Base-by-base conservation (phyloP, 495 filamentous ascomycete species). In the Bacidia gigantensis region DNA sequence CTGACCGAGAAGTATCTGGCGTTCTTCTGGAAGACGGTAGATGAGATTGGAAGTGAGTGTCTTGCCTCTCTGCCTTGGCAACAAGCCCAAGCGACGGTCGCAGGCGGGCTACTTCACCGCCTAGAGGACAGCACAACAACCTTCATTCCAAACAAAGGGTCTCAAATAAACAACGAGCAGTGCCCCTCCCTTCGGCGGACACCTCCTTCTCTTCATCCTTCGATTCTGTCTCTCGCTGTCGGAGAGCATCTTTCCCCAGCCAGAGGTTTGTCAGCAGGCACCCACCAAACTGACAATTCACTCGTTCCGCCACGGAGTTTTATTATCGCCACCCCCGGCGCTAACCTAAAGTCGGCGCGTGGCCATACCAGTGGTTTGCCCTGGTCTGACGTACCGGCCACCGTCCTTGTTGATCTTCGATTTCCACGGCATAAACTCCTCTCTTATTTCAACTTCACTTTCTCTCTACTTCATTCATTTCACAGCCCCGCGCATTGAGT, bases 241-340 rank as follows among this genome's bases (percentile, higher is more conserved):
- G 38, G 45, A 29, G 25, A 52, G 23, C 17, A 12, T 49, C 50
- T 40, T 40, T 49, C 17, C n/a, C 26, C 26, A 54, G 24, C 25
- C 32, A 35, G n/a, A 42, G 20, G 22, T 58, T 58, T 58, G 52
- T 58, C 47, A 58, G 29, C 56, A 52, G 24, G 40, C 14, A n/a
- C 7, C 17, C 3, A 25, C n/a, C n/a, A n/a, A n/a, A n/a, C 47
- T 17, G 25, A 26, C n/a, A 11, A 50, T 50, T 44, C 47, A 26
- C 43, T 54, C 52, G 39, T 41, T 51, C 51, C 10, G 17, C 25
- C 20, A 50, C 26, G 14, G 47, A 38, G 2, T 11, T 35, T 38
- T 38, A 24, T 11, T 58, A 51, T 58, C 44, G 56, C 56, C 56
- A 58, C 56, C 56, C 52, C n/a, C 23, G 45, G 22, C 48, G 40